These are phyloP conservation scores for Pezicula carpinea DNA, from an alignment of 2,329 filamentous ascomycete species.

Conservation along the genomic window DNA sequence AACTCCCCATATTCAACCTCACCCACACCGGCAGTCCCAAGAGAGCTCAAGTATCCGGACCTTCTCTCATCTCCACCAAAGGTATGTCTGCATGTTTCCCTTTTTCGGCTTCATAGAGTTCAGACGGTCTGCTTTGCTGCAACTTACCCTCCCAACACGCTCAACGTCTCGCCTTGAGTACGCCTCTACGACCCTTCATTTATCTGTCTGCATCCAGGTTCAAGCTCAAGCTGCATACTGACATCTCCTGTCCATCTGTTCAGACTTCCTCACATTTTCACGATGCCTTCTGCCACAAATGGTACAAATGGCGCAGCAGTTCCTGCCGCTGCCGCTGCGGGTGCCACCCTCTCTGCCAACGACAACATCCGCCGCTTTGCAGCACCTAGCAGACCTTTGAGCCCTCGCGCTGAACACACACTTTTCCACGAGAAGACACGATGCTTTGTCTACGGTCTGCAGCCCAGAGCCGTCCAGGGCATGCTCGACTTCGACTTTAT, in stretches of 20 bases:
- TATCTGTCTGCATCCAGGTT: background rate
- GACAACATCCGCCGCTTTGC: conserved; percentile 98
- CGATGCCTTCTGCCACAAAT: conserved; percentile 31
- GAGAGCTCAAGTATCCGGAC: background rate
- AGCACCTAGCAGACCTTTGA: conserved; percentile 86
- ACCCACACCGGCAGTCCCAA: too few species aligned
- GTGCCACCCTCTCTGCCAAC: conserved; percentile 63
- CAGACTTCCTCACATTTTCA: conserved; percentile 13
- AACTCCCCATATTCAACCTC: background rate
- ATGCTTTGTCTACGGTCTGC: conserved; percentile 99
- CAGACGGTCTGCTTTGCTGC: background rate
- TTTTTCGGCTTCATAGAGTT: background rate
- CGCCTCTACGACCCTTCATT: background rate
- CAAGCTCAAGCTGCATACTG: too few species aligned
- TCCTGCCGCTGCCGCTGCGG: conserved; percentile 43
- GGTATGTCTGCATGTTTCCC: background rate
- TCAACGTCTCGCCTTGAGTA: too few species aligned
- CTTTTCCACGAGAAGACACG: conserved; percentile 99
- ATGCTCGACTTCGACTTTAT: conserved; percentile 99
- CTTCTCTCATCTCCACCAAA: background rate
- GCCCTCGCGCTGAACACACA: conserved; percentile 79
- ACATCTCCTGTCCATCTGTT: background rate
- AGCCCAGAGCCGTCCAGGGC: conserved; percentile 86
- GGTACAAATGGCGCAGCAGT: conserved; percentile 37
- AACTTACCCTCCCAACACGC: background rate